A percentile compares a stretch with the other conserved stretches of the same genome.
Conservation (phyloP, 345 rosid species). For the Eucalyptus regnans region DNA sequence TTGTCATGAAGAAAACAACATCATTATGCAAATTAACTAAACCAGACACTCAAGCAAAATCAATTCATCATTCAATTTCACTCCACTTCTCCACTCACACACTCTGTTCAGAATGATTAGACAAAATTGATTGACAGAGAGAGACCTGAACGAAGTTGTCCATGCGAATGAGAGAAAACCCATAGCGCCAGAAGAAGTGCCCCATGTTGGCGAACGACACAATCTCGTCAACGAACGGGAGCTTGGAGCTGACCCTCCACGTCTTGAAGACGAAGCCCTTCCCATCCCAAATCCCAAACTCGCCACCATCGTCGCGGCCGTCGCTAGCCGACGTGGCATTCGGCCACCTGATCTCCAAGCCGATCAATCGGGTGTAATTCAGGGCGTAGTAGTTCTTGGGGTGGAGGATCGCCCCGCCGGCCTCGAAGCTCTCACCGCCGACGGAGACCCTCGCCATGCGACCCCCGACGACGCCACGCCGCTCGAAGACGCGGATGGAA, state of each 20-base stretch:
- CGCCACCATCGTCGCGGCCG: conserved; percentile 22
- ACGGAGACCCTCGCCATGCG: conserved; percentile 74
- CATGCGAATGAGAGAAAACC: conserved; percentile 72
- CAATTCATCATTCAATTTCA: background rate
- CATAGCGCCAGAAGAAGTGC: conserved; percentile 45
- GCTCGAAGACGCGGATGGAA: conserved; percentile 1
- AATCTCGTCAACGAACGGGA: conserved; percentile 38
- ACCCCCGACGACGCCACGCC: conserved; percentile 62
- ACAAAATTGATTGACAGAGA: background rate
- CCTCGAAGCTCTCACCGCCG: conserved; percentile 59
- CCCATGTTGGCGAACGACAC: conserved; percentile 43
- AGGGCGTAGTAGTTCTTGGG: conserved; percentile 71
- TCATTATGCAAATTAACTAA: background rate
- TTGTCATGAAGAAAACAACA: background rate
- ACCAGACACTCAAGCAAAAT: background rate
- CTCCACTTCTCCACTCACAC: background rate
- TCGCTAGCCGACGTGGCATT: conserved; percentile 2
- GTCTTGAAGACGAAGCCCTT: conserved; percentile 54
- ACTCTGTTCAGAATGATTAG: background rate
- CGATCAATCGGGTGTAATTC: conserved; percentile 37
- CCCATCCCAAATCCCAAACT: conserved; percentile 77
- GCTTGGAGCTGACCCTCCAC: conserved; percentile 10
- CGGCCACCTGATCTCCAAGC: conserved; percentile 34
- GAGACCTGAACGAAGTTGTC: conserved; percentile 53
- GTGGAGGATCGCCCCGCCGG: conserved; percentile 88